Conservation (phyloP, 306 rosid genomes). For the Oxytropis ochrocephala region DNA sequence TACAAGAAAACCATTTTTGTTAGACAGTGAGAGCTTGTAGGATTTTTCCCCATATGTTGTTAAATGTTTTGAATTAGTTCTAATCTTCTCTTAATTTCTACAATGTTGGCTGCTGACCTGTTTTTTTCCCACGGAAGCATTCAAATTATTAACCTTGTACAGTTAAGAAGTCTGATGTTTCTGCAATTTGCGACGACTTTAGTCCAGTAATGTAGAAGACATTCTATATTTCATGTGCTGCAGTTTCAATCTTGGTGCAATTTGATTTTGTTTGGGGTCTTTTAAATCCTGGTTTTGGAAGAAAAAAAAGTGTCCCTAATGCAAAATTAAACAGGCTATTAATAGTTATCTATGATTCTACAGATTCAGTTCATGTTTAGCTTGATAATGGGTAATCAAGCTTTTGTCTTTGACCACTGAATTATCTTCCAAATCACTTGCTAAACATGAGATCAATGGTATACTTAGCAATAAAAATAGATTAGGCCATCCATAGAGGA, state of each 20-base stretch:
- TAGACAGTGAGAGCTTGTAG: conserved; percentile 15
- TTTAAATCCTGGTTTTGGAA: too few relatives aligned
- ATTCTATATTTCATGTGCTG: background rate
- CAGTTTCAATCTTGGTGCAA: too few relatives aligned
- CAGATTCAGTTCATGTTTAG: background rate
- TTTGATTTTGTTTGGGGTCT: too few relatives aligned
- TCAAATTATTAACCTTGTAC: background rate
- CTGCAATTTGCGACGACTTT: background rate
- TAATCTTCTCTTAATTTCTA: background rate
- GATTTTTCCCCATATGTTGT: background rate
- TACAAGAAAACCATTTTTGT: conserved; percentile 8
- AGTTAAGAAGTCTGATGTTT: background rate
- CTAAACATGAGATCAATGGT: too few relatives aligned
- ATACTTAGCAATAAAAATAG: too few relatives aligned
- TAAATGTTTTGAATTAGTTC: conserved; percentile 21
- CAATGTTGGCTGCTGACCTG: background rate
- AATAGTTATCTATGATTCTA: background rate
- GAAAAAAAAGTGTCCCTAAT: too few relatives aligned
- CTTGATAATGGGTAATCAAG: background rate
- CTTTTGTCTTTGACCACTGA: background rate
- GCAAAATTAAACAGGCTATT: too few relatives aligned
- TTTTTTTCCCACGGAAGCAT: background rate
- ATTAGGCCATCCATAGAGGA: too few relatives aligned
- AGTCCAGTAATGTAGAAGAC: background rate
- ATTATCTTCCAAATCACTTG: background rate